These are phyloP conservation scores for Cornus suecica DNA, from an alignment of 148 eudicot species.

Conservation along the genomic window DNA sequence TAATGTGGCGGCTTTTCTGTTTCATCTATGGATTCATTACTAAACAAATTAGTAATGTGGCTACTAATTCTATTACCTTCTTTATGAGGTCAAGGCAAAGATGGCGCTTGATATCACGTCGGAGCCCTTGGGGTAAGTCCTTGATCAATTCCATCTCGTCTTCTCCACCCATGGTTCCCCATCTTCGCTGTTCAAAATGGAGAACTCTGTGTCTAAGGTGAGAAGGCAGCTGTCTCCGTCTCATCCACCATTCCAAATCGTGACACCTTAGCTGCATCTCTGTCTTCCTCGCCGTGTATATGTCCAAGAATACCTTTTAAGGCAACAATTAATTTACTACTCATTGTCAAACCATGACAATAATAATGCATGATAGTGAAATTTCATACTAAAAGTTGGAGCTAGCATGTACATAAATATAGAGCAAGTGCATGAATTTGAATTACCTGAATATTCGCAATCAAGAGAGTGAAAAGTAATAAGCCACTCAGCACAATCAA, in stretches of 20 bases:
- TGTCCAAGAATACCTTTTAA: constrained; percentile 66
- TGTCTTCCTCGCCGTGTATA: constrained; percentile 70
- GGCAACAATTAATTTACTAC: too few species aligned
- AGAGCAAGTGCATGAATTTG: neutral
- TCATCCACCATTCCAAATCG: constrained; percentile 99
- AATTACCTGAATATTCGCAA: constrained; percentile 42
- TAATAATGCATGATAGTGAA: too few species aligned
- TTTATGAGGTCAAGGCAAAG: constrained; percentile 85
- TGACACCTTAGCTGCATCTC: constrained; percentile 72
- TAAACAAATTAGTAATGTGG: neutral
- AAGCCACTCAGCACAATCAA: constrained; percentile 29
- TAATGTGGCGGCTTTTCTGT: neutral
- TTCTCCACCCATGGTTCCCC: constrained; percentile 73
- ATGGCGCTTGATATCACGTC: constrained; percentile 84
- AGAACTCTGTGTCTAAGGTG: constrained; percentile 69
- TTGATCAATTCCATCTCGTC: constrained; percentile 82
- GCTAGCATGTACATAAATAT: too few species aligned
- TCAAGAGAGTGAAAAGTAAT: constrained; percentile 32
- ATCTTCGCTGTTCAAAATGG: constrained; percentile 70
- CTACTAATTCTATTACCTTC: constrained; percentile 33
- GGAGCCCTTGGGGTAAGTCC: constrained; percentile 90
- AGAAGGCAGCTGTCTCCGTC: constrained; percentile 71
- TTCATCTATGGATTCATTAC: neutral
- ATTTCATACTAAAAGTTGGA: too few species aligned
- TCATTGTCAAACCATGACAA: too few species aligned